phyloP scores from a whole-genome alignment of 2,329 filamentous ascomycete genomes.

The Xylariaceae sp. region DNA sequence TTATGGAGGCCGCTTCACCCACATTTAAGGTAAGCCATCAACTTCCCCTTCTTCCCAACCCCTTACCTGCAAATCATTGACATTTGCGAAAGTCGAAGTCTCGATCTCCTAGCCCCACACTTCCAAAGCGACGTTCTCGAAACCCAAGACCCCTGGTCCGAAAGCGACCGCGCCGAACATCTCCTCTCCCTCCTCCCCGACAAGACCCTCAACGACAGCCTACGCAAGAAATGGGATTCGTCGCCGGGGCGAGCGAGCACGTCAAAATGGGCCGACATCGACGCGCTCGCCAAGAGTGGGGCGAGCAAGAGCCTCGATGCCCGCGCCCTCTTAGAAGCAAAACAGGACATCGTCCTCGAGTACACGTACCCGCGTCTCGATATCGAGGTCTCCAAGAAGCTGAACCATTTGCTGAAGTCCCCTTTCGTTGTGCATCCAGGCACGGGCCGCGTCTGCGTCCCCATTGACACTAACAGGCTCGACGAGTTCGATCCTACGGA shows the following conservation, averaged over 20 bases:
- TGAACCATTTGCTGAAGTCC: slow-evolving; percentile 96
- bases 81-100: slow-evolving; percentile 65
- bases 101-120: slow-evolving; percentile 82
- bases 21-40: slow-evolving; percentile 70
- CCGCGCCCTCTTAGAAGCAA: slow-evolving; percentile 80
- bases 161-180: slow-evolving; percentile 72
- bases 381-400: slow-evolving; percentile 95
- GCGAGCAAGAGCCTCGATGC: slow-evolving; percentile 75
- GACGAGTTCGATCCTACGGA: slow-evolving; percentile 85
- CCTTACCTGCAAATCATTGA: background rate
- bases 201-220: slow-evolving; percentile 73
- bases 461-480: slow-evolving; percentile 77
- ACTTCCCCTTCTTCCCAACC: background rate
- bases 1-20: slow-evolving; percentile 85
- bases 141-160: slow-evolving; percentile 85
- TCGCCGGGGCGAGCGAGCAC: slow-evolving; percentile 77
- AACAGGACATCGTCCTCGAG: slow-evolving; percentile 94
- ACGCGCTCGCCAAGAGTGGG: slow-evolving; percentile 79
- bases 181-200: slow-evolving; percentile 88
- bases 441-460: slow-evolving; percentile 93
- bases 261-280: slow-evolving; percentile 94
- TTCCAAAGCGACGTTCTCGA: slow-evolving; percentile 84
- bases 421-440: slow-evolving; percentile 97
- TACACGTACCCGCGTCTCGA: slow-evolving; percentile 98
- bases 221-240: slow-evolving; percentile 91